Evolutionary conservation across 2,329 filamentous ascomycete genomes (phyloP), one percentile per base, ranked within the genome.

Genomic region (Shiraia sp.): DNA sequence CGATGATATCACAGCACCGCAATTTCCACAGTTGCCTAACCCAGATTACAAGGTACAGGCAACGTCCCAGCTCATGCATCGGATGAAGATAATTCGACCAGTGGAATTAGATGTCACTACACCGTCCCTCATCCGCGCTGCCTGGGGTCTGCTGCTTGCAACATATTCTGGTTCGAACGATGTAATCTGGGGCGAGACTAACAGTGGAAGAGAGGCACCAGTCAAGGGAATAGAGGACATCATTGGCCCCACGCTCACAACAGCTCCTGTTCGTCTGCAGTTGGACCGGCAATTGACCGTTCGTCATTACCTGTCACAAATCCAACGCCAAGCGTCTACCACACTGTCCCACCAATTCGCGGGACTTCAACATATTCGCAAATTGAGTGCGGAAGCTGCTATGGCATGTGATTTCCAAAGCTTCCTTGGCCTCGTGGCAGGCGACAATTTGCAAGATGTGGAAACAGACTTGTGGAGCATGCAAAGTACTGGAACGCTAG

Each of bases 381-480:
- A 65, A 36, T 47, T 69, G 7, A 64, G 53, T 27, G 49, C 59
- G 2, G 72, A 76, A 42, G 65, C 70, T 1, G 66, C 69, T 2
- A 49, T 66, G n/a, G 72, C 69, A 28, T 76, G 74, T 47, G 66
- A 75, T 14, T 75, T 77, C 55, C 70, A 75, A 35, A 78, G 74
- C 40, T 51, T 77, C 4, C 60, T 77, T 3, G 72, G 73, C 1
- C 74, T 77, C 14, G 58, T 58, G 10, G 51, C 58, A n/a, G 61
- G 57, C 2, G 61, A 67, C 22, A 56, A 53, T 22, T 51, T 59
- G 38, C 53, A 62, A 37, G 59, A 66, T 35, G 47, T 55, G 1
- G 52, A 63, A 10, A 57, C 57, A 17, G 52, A 52, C 10, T 41
- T 67, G 3, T 68, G 64, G 64, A 48, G 61, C 29, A 58, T 65